These are phyloP conservation scores for Allium sativum DNA, from an alignment of 106 monocot genomes.

Conservation along the genomic window DNA sequence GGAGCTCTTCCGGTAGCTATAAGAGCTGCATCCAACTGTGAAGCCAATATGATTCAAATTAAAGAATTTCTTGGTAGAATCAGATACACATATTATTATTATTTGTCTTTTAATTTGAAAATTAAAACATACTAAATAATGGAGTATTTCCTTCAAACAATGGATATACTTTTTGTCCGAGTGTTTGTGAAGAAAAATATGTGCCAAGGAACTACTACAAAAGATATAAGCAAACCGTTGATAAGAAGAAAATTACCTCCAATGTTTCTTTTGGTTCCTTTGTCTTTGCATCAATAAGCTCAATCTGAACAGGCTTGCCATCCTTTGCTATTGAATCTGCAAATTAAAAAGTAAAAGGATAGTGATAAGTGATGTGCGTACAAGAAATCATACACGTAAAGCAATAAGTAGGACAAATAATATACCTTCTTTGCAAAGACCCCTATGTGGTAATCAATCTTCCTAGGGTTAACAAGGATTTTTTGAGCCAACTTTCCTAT, in stretches of 20 bases:
- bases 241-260: conserved; percentile 34
- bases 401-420: background rate
- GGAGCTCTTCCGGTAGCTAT: conserved; percentile 97
- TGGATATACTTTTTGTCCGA: no score
- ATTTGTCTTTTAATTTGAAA: no score
- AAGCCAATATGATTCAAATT: background rate
- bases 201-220: background rate
- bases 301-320: conserved; percentile 93
- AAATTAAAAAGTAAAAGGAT: conserved; percentile 7
- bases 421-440: conserved; percentile 91
- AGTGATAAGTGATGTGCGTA: background rate
- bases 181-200: no score
- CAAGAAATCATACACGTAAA: conserved; percentile 1
- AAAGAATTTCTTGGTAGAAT: background rate
- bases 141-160: no score
- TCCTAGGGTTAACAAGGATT: conserved; percentile 84
- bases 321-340: conserved; percentile 96
- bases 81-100: no score
- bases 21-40: conserved; percentile 96
- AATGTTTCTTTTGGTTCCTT: conserved; percentile 77
- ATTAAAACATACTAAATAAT: no score
- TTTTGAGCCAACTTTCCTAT: conserved; percentile 96
- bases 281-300: conserved; percentile 95
- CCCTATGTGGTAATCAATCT: conserved; percentile 84
- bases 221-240: conserved; percentile 3